Base-by-base conservation (phyloP, 768 basidiomycete species). In the Sarcomyxa edulis region DNA sequence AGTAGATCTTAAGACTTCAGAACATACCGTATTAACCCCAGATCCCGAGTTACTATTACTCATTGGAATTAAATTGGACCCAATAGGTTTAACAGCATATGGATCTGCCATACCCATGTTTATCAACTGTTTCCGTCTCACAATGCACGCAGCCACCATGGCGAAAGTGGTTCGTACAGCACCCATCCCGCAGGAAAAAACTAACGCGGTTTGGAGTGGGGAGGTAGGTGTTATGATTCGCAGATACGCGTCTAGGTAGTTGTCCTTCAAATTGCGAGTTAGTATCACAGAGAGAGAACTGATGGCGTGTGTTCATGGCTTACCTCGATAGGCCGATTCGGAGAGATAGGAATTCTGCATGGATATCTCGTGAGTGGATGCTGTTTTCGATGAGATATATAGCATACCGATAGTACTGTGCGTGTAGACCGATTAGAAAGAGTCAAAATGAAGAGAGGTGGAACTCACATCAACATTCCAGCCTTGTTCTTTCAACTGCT, bases 151-250 rank as follows among this genome's bases (percentile, higher is more conserved):
- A 6, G 92, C 89, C n/a, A 84, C 76, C 96, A 98, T 98, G 3
- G 90, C 92, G 54, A 96, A 98, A 0, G 94, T 97, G 2, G 93
- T 94, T 14, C 95, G 76, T 1, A 97, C 94, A 2, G 90, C 91
- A 31, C 96, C 96, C 81, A 95, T 92, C 22, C 96, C 95, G 56
- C 95, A 97, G 34, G 87, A 92, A 58, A 98, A 97, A 4, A 98
- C 86, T 14, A 98, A 66, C 0, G 86, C 81, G 0, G 91, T 92
- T 12, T 68, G 68, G 3, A 83, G 62, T 2, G 95, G 94, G 50
- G 95, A 88, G 0, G 84, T 76, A 26, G 73, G 60, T 45, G 79
- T 77, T 42, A 99, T 84, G 23, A 95, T 81, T 3, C 71, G 72
- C 14, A 94, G 68, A 56, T 97, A 99, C 1, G 88, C 86, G 59